These are phyloP conservation scores for Malassezia vespertilionis DNA, from an alignment of 1,284 basidiomycete species.

Conservation along the genomic window DNA sequence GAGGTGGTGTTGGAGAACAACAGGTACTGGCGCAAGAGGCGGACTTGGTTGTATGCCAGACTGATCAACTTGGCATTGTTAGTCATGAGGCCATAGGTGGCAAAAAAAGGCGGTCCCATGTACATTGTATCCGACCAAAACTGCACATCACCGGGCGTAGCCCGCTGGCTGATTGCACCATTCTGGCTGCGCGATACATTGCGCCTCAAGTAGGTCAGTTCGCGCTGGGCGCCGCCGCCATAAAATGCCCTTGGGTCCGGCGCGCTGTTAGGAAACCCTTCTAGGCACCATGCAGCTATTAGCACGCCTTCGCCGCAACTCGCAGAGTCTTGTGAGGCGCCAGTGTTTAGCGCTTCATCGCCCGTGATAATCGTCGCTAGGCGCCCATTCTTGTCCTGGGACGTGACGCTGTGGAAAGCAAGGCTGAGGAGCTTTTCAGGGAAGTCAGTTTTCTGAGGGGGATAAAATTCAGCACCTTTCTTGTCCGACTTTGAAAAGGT, in stretches of 20 bases:
- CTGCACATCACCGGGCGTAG: conserved; percentile 6
- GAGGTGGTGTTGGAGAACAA: conserved; percentile 54
- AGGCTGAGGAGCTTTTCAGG: conserved; percentile 28
- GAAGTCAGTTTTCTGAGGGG: background rate
- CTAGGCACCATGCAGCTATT: conserved; percentile 29
- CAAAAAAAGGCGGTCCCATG: conserved; percentile 85
- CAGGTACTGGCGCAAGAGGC: conserved; percentile 58
- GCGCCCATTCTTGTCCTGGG: conserved; percentile 30
- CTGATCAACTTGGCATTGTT: conserved; percentile 59
- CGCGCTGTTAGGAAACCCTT: conserved; percentile 27
- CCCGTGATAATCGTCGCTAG: conserved; percentile 36
- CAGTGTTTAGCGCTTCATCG: conserved; percentile 26
- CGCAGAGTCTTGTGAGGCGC: conserved; percentile 38
- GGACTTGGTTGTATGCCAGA: conserved; percentile 66
- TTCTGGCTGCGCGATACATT: conserved; percentile 53
- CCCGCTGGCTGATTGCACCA: conserved; percentile 48
- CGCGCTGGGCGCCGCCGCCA: conserved; percentile 57
- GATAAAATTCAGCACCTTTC: background rate
- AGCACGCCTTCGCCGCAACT: conserved; percentile 34
- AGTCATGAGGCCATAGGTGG: conserved; percentile 68
- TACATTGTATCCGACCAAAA: conserved; percentile 54
- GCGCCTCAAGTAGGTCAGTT: conserved; percentile 62
- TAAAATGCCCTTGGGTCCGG: conserved; percentile 49
- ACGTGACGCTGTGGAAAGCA: conserved; percentile 26
- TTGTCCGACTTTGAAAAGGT: conserved; percentile 21